Conservation (phyloP, 1,284 basidiomycete genomes). For the Apiotrichum gracile region DNA sequence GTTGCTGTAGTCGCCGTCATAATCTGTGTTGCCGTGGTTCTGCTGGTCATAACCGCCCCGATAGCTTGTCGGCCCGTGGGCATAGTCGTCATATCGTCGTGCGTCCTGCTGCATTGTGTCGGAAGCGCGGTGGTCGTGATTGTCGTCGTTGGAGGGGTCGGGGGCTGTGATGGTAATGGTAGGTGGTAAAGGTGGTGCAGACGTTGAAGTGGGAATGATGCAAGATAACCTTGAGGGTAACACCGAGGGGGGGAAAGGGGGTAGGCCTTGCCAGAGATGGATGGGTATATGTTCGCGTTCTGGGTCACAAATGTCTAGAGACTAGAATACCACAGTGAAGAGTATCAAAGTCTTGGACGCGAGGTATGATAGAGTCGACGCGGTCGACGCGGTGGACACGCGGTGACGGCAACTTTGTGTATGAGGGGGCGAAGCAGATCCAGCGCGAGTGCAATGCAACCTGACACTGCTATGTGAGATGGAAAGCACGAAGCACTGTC, state of each 20-base stretch:
- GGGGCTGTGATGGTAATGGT: not conserved
- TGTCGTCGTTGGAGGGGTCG: not conserved
- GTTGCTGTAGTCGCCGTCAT: not conserved
- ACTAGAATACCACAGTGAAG: too few relatives aligned
- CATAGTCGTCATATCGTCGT: too few relatives aligned
- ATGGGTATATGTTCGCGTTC: not conserved
- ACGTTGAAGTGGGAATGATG: not conserved
- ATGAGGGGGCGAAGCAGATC: too few relatives aligned
- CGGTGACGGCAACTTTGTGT: too few relatives aligned
- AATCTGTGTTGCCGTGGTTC: too few relatives aligned
- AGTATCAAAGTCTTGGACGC: too few relatives aligned
- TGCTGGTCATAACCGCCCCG: not conserved
- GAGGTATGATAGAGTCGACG: too few relatives aligned
- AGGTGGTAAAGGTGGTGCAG: not conserved
- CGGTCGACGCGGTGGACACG: too few relatives aligned
- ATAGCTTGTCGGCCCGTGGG: not conserved
- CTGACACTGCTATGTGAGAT: too few relatives aligned
- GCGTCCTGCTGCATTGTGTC: not conserved
- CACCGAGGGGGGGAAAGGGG: not conserved
- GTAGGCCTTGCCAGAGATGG: not conserved
- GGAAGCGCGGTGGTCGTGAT: not conserved
- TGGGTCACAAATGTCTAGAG: too few relatives aligned
- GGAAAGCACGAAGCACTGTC: too few relatives aligned
- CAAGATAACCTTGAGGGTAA: not conserved
- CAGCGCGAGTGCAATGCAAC: too few relatives aligned